Base-by-base conservation (phyloP, 2,329 filamentous ascomycete species). In the Byssoonygena ceratinophila region DNA sequence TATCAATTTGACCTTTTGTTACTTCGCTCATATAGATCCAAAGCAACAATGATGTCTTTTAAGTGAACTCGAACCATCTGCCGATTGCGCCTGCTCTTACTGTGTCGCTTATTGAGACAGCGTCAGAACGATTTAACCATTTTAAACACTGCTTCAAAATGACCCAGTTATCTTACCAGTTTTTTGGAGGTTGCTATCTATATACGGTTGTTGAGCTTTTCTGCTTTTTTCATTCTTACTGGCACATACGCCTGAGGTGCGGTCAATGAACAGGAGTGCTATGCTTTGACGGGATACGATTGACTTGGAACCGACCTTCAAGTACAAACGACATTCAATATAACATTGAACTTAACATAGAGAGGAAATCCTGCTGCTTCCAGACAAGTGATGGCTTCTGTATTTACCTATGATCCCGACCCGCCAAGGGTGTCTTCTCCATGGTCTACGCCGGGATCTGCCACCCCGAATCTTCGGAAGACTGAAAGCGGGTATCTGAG, bases 341-440 rank as follows among this genome's bases (percentile, higher is more conserved):
- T n/a, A n/a, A n/a, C n/a, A n/a, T n/a, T n/a, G n/a, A n/a, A n/a
- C n/a, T n/a, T n/a, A n/a, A n/a, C n/a, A n/a, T n/a, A n/a, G n/a
- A n/a, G n/a, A n/a, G n/a, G n/a, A n/a, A n/a, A n/a, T n/a, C n/a
- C n/a, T n/a, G n/a, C n/a, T n/a, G n/a, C n/a, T n/a, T n/a, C n/a
- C n/a, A n/a, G n/a, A n/a, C 40, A 39, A n/a, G 16, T 52, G 27
- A 94, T 92, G 87, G 91, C 92, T 54, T 96, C 91, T 11, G 87
- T 98, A 60, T 98, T 98, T 67, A 96, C 91, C 0, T 98, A 87
- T 66, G 88, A 96, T 57, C 83, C 87, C 1, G 85, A 95, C 59
- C 87, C 89, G 43, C 87, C 87, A 1, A 77, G 87, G 66, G 88
- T 97, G 32, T 84, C 86, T 12, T 97, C 91, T 16, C 92, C 92